Percentiles rank a stretch among this genome's conserved stretches.
Conservation (phyloP, 352 stramenopile species). For the Aphanomyces invadans region DNA sequence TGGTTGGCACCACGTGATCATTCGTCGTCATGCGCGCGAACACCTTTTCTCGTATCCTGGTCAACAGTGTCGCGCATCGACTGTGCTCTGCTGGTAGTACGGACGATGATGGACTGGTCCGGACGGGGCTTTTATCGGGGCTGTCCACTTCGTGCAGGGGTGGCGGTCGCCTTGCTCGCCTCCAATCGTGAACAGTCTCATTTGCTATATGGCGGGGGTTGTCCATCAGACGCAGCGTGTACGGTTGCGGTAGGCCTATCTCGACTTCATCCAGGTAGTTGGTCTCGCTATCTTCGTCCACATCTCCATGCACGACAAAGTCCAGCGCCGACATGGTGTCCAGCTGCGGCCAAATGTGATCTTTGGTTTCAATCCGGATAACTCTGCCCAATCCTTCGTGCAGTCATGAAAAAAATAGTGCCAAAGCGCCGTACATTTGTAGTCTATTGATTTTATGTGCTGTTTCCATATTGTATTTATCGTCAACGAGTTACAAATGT, state of each 20-base stretch:
- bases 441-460: no score
- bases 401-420: no score
- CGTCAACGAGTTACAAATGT: no score
- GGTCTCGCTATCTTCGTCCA: slow-evolving; percentile 6
- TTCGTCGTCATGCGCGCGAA: slow-evolving; percentile 1
- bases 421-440: no score
- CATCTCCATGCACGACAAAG: not conserved
- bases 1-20: not conserved
- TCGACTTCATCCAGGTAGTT: slow-evolving; percentile 18
- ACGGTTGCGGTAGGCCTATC: not conserved
- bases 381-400: no score
- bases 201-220: not conserved
- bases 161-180: not conserved
- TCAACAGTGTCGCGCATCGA: slow-evolving; percentile 1
- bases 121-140: no score
- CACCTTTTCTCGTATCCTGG: slow-evolving; percentile 17
- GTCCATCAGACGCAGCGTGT: not conserved
- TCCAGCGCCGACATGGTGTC: not conserved
- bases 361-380: not conserved
- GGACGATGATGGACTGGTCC: not conserved
- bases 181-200: not conserved
- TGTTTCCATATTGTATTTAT: no score
- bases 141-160: not conserved
- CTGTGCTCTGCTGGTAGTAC: not conserved
- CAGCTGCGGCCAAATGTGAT: not conserved